Base-by-base conservation (phyloP, 306 rosid genomes). In the Acmispon strigosus region DNA sequence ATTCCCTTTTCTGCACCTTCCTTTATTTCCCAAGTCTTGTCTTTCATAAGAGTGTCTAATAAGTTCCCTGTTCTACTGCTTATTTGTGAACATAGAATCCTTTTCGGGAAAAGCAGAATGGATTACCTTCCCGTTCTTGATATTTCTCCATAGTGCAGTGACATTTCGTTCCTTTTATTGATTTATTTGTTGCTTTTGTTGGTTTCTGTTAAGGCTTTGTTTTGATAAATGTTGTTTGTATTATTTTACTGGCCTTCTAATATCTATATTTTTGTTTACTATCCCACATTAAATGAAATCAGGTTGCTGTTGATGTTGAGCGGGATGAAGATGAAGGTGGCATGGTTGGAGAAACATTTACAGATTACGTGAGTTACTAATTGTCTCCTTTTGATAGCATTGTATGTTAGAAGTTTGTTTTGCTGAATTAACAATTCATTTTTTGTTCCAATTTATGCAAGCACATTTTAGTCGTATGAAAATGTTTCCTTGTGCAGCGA, bases 241-340 rank as follows among this genome's bases (percentile, higher is more conserved):
- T 41, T 41, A 56, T 73, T 62, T 67, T 41, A 32, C 65, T 64
- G 12, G 47, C 52, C 62, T 62, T 62, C 6, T 45, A 39, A 27
- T 12, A 64, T 62, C 19, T 16, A 18, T 62, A 20, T 42, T n/a
- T 72, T 73, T 66, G 8, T n/a, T 66, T 62, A 13, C 17, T 36
- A 15, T 43, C 10, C 51, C 73, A 61, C 74, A 55, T 78, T 45
- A 48, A 51, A 67, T 61, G 74, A 55, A 80, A 67, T 80, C 82
- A 94, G 99, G 83, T 87, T 76, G 97, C 96, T 79, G 88, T 91
- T 77, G 99, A 94, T 83, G 99, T 94, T 69, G 99, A 94, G 86
- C 85, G 90, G 69, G 99, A 94, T 72, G 99, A 94, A 80, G 99
- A 94, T 81, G 99, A 89, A 89, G 99, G 97, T 59, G 97, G 99